A percentile compares a stretch with the other conserved stretches of the same genome.
These are phyloP conservation scores for Neolecta irregularis DNA, from an alignment of 1,139 yeast species.

Conservation along the genomic window DNA sequence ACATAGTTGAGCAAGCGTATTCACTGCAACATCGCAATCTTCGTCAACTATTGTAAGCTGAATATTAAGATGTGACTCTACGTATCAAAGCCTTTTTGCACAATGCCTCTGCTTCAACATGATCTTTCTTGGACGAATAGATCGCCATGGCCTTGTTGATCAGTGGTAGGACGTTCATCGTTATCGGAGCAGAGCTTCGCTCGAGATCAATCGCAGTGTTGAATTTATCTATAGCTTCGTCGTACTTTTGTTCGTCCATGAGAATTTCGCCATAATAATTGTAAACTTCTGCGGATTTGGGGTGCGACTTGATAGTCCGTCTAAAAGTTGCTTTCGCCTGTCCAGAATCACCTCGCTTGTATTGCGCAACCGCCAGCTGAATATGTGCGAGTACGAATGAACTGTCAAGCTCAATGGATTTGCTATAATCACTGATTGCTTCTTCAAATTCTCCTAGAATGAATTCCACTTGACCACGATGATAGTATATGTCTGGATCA, in stretches of 20 bases:
- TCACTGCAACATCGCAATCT: constrained; percentile 73
- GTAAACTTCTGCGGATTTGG: constrained; percentile 81
- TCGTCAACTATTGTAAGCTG: constrained; percentile 40
- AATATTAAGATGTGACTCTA: constrained; percentile 1
- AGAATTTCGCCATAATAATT: constrained; percentile 91
- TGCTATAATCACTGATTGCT: constrained; percentile 63
- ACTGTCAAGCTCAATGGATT: constrained; percentile 60
- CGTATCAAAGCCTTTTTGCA: constrained; percentile 53
- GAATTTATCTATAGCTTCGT: constrained; percentile 66
- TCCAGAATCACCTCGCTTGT: constrained; percentile 55
- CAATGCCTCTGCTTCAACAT: constrained; percentile 46
- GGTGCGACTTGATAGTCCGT: constrained; percentile 61
- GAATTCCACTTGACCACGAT: constrained; percentile 84
- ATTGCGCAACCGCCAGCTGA: constrained; percentile 83
- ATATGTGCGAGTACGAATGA: constrained; percentile 71
- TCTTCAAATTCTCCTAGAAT: constrained; percentile 57
- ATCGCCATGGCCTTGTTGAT: constrained; percentile 67
- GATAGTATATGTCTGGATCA: constrained; percentile 77
- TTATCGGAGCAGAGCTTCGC: constrained; percentile 32
- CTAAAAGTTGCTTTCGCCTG: constrained; percentile 56
- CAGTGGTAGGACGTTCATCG: constrained; percentile 79
- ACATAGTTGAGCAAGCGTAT: constrained; percentile 79
- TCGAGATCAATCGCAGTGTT: constrained; percentile 79
- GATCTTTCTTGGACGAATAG: constrained; percentile 23
- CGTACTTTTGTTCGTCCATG: constrained; percentile 62